phyloP scores from a whole-genome alignment of 108 stramenopile genomes.

The Phaeodactylum tricornutum region DNA sequence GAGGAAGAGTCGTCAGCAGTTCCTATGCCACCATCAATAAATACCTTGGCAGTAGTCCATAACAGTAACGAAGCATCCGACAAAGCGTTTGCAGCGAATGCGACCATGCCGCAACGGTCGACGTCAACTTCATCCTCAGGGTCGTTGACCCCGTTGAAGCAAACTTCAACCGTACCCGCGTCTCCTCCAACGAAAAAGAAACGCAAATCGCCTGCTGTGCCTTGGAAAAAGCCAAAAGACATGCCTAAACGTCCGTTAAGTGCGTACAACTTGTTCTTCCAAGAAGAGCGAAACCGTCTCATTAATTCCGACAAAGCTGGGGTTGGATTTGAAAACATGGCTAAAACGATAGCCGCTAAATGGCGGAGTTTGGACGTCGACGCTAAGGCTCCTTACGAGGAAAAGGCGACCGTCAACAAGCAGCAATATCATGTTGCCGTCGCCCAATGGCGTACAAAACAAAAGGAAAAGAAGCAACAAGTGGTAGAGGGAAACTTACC shows the following conservation, averaged over 20 bases:
- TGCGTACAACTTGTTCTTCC: constrained; percentile 50
- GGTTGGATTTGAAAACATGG: constrained; percentile 51
- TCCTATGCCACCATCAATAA: no score
- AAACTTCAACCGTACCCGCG: no score
- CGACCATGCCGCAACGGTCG: no score
- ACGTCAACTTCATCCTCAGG: no score
- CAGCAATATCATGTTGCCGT: constrained; percentile 25
- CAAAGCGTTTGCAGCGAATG: no score
- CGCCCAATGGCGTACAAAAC: constrained; percentile 29
- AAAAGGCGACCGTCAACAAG: constrained; percentile 26
- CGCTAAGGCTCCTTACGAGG: constrained; percentile 27
- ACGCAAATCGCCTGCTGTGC: constrained; percentile 8
- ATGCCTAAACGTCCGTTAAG: constrained; percentile 39
- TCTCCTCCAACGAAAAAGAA: constrained; percentile 2
- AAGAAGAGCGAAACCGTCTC: constrained; percentile 19
- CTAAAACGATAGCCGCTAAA: constrained; percentile 42
- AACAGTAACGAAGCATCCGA: no score
- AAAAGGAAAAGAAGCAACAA: constrained; percentile 19
- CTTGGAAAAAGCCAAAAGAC: constrained; percentile 47
- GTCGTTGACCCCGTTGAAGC: no score
- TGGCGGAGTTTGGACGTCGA: constrained; percentile 44
- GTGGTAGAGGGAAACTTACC: not conserved
- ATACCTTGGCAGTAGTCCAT: no score
- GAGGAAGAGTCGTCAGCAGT: no score
- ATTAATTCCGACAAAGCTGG: constrained; percentile 1